Evolutionary conservation across 768 basidiomycete species (phyloP).

Genomic region (Termitomyces sp.): DNA sequence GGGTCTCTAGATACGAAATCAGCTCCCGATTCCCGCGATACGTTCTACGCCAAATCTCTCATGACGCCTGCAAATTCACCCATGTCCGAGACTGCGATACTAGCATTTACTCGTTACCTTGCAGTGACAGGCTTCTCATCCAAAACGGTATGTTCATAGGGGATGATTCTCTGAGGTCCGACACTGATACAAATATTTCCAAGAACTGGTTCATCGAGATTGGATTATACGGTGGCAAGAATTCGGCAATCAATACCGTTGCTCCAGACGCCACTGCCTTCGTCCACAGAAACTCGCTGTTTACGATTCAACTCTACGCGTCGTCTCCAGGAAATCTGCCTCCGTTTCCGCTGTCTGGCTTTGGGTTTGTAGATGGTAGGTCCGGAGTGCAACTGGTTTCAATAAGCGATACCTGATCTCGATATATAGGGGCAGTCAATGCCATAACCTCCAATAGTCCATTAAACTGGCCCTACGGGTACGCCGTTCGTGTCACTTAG

Average conservation of each 20-base stretch:
- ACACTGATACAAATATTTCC: background rate
- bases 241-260: slow-evolving; percentile 43
- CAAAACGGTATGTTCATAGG: slow-evolving; percentile 19
- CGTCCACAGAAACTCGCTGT: slow-evolving; percentile 38
- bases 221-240: slow-evolving; percentile 41
- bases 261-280: slow-evolving; percentile 40
- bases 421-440: slow-evolving; percentile 19
- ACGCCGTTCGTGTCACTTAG: background rate
- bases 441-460: slow-evolving; percentile 24
- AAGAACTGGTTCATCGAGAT: slow-evolving; percentile 36
- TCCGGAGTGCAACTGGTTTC: background rate
- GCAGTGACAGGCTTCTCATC: slow-evolving; percentile 28
- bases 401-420: background rate
- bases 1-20: slow-evolving; percentile 21
- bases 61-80: slow-evolving; percentile 28
- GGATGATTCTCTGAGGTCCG: background rate
- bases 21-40: slow-evolving; percentile 21
- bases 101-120: slow-evolving; percentile 32
- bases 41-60: slow-evolving; percentile 32
- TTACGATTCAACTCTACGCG: slow-evolving; percentile 50
- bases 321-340: slow-evolving; percentile 31
- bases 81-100: slow-evolving; percentile 26
- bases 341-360: slow-evolving; percentile 42
- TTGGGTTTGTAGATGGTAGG: slow-evolving; percentile 38
- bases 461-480: slow-evolving; percentile 26